These are phyloP conservation scores for Amaranthus tricolor DNA, from an alignment of 179 eudicot species.

Conservation along the genomic window DNA sequence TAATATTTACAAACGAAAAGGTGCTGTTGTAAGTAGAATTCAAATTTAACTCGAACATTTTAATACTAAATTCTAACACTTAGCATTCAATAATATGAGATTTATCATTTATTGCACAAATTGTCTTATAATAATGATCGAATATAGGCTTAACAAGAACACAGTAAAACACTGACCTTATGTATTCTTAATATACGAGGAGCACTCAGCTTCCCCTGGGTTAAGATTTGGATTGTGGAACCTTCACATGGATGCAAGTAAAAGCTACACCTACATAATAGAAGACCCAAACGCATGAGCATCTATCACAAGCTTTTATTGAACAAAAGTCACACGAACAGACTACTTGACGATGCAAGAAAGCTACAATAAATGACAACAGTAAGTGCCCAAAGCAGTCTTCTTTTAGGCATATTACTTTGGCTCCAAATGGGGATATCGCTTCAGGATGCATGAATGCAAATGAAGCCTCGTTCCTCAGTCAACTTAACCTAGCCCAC, in stretches of 20 bases:
- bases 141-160: neutral
- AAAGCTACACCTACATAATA: conserved; percentile 79
- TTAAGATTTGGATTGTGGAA: conserved; percentile 69
- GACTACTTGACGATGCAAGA: neutral
- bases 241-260: conserved; percentile 90
- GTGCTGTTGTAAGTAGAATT: neutral
- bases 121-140: neutral
- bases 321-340: neutral
- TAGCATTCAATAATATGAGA: neutral
- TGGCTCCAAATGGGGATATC: neutral
- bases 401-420: neutral
- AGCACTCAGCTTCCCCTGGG: conserved; percentile 97
- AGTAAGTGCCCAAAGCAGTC: neutral
- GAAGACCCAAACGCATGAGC: conserved; percentile 16
- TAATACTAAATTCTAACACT: neutral
- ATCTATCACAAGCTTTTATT: neutral
- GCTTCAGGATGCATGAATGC: neutral
- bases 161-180: conserved; percentile 52
- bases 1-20: too few species aligned
- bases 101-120: neutral
- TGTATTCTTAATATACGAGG: conserved; percentile 94
- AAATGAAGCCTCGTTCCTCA: neutral
- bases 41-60: neutral
- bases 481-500: neutral
- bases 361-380: neutral